Conservation (phyloP, 2,329 filamentous ascomycete genomes). For the Pseudocercospora eumusae region DNA sequence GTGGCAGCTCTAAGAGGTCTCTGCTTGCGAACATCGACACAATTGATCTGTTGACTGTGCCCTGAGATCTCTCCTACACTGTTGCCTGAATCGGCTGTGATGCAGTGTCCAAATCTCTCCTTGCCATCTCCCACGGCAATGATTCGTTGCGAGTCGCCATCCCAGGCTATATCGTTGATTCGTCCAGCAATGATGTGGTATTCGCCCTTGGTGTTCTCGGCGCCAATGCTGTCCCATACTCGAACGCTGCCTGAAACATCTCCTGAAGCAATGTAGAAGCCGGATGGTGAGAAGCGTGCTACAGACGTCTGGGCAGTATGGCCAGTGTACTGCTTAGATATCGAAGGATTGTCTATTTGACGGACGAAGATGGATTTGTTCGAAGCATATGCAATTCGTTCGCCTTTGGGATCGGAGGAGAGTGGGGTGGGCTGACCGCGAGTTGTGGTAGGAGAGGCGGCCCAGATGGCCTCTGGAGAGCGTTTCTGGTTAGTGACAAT, state of each 20-base stretch:
- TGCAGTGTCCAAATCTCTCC: slow-evolving; percentile 89
- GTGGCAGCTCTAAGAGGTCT: slow-evolving; percentile 89
- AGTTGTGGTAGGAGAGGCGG: slow-evolving; percentile 77
- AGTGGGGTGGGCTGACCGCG: slow-evolving; percentile 88
- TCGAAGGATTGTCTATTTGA: slow-evolving; percentile 83
- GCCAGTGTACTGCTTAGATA: slow-evolving; percentile 85
- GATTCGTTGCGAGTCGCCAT: slow-evolving; percentile 92
- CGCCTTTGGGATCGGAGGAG: slow-evolving; percentile 82
- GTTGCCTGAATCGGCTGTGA: slow-evolving; percentile 94
- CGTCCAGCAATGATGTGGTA: slow-evolving; percentile 92
- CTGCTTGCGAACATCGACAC: slow-evolving; percentile 84
- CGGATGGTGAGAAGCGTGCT: slow-evolving; percentile 88
- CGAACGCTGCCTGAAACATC: slow-evolving; percentile 81
- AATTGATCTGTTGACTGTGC: slow-evolving; percentile 87
- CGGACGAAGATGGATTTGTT: slow-evolving; percentile 97
- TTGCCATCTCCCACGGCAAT: slow-evolving; percentile 95
- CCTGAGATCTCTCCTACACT: slow-evolving; percentile 91
- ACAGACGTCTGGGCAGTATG: slow-evolving; percentile 89
- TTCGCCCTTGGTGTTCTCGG: slow-evolving; percentile 88
- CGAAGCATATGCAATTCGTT: slow-evolving; percentile 89
- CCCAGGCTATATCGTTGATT: slow-evolving; percentile 97
- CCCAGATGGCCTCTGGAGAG: slow-evolving; percentile 69
- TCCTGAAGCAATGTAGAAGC: slow-evolving; percentile 92
- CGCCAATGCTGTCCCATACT: slow-evolving; percentile 86
- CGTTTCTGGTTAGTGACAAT: background rate